These are phyloP conservation scores for Verticillium isaacii DNA, from an alignment of 2,329 filamentous ascomycete species.

Conservation along the genomic window DNA sequence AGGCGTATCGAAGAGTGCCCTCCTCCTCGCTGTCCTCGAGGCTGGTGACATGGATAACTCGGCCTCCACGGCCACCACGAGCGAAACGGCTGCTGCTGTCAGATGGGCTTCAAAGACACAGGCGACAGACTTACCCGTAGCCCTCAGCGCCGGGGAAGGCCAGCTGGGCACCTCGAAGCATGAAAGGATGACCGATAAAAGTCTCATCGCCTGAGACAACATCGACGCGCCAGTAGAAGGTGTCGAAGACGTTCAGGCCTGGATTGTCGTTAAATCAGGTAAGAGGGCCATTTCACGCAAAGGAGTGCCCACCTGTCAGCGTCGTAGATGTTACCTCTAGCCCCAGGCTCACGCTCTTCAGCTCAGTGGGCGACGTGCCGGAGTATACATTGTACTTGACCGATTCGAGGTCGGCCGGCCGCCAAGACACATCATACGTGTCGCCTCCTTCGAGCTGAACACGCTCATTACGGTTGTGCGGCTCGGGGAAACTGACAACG, in stretches of 20 bases:
- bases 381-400: slow-evolving; percentile 22
- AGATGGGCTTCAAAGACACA: not conserved
- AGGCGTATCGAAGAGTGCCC: slow-evolving; percentile 28
- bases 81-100: slow-evolving; percentile 18
- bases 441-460: slow-evolving; percentile 11
- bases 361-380: slow-evolving; percentile 9
- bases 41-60: slow-evolving; percentile 30
- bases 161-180: slow-evolving; percentile 24
- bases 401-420: slow-evolving; percentile 10
- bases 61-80: slow-evolving; percentile 28
- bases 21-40: slow-evolving; percentile 22
- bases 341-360: slow-evolving; percentile 13
- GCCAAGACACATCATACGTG: slow-evolving; percentile 17
- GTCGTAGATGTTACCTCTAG: slow-evolving; percentile 5
- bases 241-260: slow-evolving; percentile 18
- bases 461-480: slow-evolving; percentile 22
- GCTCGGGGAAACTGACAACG: slow-evolving; percentile 21
- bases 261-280: not conserved
- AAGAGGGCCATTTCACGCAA: not conserved
- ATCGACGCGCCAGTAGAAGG: slow-evolving; percentile 26
- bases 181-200: slow-evolving; percentile 20
- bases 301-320: slow-evolving; percentile 4
- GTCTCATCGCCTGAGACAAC: slow-evolving; percentile 13
- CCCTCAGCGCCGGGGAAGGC: slow-evolving; percentile 33
- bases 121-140: slow-evolving; percentile 17